Evolutionary conservation across 169 alveolate genomes (phyloP).

Genomic region (Amoebophrya sp.): DNA sequence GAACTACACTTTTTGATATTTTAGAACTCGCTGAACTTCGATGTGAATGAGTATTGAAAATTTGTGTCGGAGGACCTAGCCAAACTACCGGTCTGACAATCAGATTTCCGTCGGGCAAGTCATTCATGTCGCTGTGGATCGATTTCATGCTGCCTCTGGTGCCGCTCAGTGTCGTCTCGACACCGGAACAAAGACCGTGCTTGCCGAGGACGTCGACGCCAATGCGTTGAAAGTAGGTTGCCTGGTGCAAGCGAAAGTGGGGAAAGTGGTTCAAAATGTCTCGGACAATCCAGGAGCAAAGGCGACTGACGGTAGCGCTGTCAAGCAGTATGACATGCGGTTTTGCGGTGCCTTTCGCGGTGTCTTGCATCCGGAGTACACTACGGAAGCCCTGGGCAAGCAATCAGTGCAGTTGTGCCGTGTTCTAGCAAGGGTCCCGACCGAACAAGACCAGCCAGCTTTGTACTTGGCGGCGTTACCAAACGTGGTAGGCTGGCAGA

Average conservation of each 20-base stretch:
- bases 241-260: background rate
- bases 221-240: background rate
- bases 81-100: background rate
- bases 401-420: background rate
- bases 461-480: background rate
- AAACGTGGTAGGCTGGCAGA: background rate
- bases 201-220: background rate
- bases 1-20: too few species aligned
- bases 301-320: background rate
- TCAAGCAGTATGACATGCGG: background rate
- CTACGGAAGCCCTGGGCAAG: background rate
- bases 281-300: too few species aligned
- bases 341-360: constrained; percentile 21
- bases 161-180: background rate
- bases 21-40: background rate
- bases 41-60: background rate
- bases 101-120: background rate
- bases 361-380: background rate
- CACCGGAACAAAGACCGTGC: background rate
- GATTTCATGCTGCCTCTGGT: background rate
- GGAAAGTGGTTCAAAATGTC: too few species aligned
- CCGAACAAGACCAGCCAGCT: background rate
- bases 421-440: background rate
- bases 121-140: background rate
- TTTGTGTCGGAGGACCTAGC: background rate